Evolutionary conservation across 1,284 basidiomycete genomes (phyloP).

Genomic region (Puccinia novopanici): DNA sequence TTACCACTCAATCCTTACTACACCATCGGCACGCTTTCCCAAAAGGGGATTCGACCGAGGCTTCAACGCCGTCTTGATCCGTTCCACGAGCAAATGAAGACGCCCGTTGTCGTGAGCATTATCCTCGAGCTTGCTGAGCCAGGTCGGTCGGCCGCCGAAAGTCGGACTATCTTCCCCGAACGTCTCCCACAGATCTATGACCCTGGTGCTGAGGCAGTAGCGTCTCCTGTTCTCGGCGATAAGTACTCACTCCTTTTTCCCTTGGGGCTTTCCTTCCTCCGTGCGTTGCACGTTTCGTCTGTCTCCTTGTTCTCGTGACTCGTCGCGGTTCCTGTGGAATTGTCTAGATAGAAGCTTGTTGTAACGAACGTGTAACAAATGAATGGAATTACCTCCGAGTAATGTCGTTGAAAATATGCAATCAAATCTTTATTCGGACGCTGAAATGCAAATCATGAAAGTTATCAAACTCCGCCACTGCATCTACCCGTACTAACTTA

Average conservation of each 20-base stretch:
- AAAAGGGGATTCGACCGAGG: not conserved
- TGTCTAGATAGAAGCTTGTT: too few species aligned
- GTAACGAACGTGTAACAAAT: too few species aligned
- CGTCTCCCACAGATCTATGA: not conserved
- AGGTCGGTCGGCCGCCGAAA: not conserved
- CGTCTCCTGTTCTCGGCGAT: not conserved
- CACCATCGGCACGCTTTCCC: not conserved
- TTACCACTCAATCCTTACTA: not conserved
- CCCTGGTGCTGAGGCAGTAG: not conserved
- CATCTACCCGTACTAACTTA: not conserved
- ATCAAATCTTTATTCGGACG: too few species aligned
- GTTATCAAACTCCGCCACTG: too few species aligned
- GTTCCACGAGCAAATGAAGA: not conserved
- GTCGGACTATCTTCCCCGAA: not conserved
- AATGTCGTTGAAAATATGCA: not conserved
- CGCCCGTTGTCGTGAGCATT: not conserved
- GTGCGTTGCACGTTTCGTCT: too few species aligned
- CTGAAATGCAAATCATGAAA: too few species aligned
- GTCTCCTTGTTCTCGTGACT: too few species aligned
- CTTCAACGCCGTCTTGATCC: not conserved
- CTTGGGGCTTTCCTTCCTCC: too few species aligned
- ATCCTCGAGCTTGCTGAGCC: not conserved
- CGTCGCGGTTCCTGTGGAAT: too few species aligned
- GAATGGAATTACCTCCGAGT: not conserved
- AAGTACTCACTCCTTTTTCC: too few species aligned